Conservation (phyloP, 768 basidiomycete species). For the Mycena galopus region DNA sequence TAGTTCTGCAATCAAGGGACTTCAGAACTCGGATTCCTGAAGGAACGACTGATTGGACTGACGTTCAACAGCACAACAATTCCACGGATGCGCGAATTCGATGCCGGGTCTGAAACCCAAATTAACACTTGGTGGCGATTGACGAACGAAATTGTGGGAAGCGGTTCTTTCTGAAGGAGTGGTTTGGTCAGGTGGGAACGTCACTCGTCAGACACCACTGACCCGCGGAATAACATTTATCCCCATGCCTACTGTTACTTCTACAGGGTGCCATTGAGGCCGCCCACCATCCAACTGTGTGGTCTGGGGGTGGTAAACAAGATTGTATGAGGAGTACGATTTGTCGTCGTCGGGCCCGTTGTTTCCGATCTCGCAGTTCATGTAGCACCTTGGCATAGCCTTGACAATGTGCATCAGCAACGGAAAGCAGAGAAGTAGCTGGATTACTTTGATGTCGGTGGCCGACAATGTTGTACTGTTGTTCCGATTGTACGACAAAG, state of each 20-base stretch:
- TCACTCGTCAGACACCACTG: not conserved
- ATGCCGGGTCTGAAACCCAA: slow-evolving; percentile 10
- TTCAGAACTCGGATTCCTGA: no score
- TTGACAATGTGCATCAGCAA: not conserved
- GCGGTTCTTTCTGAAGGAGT: not conserved
- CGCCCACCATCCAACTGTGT: not conserved
- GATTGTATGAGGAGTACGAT: slow-evolving; percentile 14
- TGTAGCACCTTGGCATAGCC: slow-evolving; percentile 13
- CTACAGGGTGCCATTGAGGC: not conserved
- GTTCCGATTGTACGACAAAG: slow-evolving; percentile 1
- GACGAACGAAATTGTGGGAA: slow-evolving; percentile 7
- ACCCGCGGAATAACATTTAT: slow-evolving; percentile 12
- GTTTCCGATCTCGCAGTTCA: not conserved
- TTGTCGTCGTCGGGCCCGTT: not conserved
- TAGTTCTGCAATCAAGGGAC: no score
- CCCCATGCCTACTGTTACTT: slow-evolving; percentile 17
- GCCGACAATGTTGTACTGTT: not conserved
- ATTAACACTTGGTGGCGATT: slow-evolving; percentile 14
- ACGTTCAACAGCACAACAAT: slow-evolving; percentile 14
- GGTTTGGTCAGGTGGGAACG: not conserved
- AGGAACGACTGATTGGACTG: not conserved
- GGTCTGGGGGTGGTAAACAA: not conserved
- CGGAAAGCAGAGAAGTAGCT: not conserved
- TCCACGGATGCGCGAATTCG: not conserved
- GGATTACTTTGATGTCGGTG: not conserved